Base-by-base conservation (phyloP, 1,139 yeast species). In the Taphrina confusa region DNA sequence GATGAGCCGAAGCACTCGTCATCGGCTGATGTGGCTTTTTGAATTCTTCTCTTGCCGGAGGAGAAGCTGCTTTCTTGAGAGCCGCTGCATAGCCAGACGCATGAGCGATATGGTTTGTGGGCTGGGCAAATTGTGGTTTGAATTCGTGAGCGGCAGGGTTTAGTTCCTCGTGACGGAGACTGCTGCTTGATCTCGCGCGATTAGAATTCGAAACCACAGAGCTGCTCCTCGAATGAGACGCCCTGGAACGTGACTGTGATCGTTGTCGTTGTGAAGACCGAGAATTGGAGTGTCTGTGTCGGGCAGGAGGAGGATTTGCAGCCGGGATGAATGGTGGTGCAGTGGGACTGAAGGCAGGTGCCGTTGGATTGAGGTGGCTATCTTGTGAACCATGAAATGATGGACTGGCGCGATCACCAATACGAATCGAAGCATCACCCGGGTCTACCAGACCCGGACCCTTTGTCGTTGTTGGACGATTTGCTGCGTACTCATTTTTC, bases 81-180 rank as follows among this genome's bases (percentile, higher is more conserved):
- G 58, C 58, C 6, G 58, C 58, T 4, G 58, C 58, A 44, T 54
- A 54, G 3, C 58, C 58, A 33, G 49, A 46, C 9, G 58, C 58
- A 44, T 54, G 51, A 18, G 44, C 20, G 3, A 54, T 47, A 14
- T 34, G 51, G 16, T 54, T 44, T 4, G 58, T 54, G 18, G 58
- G 58, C n/a, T 54, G 51, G 14, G 49, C 49, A 37, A 54, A 54
- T 33, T 54, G 58, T 33, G 58, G 58, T 33, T 34, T 54, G 28
- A 54, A 54, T 20, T 45, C 51, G 8, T 33, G 51, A 22, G 58
- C 58, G 3, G 58, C 23, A 2, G 58, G 58, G 16, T 54, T 46
- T 16, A 54, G 36, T 9, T 54, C 40, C 6, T 54, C 58, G 22
- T 52, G 57, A 18, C 31, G 58, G 4, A 37, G 11, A 28, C 34